These are phyloP conservation scores for Nepenthes alata DNA, from an alignment of 179 eudicot genomes.

Conservation along the genomic window DNA sequence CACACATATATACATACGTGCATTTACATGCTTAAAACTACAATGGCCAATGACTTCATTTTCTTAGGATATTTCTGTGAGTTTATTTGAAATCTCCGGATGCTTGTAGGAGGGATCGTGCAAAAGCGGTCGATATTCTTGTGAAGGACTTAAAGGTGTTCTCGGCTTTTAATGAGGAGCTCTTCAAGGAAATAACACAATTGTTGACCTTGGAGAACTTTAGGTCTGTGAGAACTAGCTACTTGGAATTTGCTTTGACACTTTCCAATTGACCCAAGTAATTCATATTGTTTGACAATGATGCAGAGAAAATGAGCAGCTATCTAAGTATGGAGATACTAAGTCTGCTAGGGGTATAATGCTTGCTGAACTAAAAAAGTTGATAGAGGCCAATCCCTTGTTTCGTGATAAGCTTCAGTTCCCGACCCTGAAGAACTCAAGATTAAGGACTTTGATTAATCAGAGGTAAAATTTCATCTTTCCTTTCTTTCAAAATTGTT, in stretches of 20 bases:
- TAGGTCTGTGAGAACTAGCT: conserved; percentile 19
- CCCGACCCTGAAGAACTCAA: conserved; percentile 32
- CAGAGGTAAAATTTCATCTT: conserved; percentile 22
- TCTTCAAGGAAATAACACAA: conserved; percentile 38
- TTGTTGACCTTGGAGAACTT: conserved; percentile 37
- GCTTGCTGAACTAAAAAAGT: conserved; percentile 35
- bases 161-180: conserved; percentile 40
- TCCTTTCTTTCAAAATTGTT: neutral
- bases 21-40: neutral
- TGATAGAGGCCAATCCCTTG: conserved; percentile 41
- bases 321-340: conserved; percentile 40
- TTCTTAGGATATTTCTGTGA: neutral
- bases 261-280: neutral
- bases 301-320: conserved; percentile 44
- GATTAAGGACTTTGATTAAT: conserved; percentile 35
- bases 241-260: neutral
- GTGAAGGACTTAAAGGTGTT: conserved; percentile 45
- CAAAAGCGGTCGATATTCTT: conserved; percentile 41
- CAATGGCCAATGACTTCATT: neutral
- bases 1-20: too few species aligned
- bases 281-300: neutral
- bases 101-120: conserved; percentile 27
- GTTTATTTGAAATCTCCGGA: neutral
- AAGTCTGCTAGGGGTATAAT: conserved; percentile 42
- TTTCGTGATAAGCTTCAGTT: conserved; percentile 44